These are phyloP conservation scores for Aspergillus awamori DNA, from an alignment of 2,329 filamentous ascomycete species.

Conservation along the genomic window DNA sequence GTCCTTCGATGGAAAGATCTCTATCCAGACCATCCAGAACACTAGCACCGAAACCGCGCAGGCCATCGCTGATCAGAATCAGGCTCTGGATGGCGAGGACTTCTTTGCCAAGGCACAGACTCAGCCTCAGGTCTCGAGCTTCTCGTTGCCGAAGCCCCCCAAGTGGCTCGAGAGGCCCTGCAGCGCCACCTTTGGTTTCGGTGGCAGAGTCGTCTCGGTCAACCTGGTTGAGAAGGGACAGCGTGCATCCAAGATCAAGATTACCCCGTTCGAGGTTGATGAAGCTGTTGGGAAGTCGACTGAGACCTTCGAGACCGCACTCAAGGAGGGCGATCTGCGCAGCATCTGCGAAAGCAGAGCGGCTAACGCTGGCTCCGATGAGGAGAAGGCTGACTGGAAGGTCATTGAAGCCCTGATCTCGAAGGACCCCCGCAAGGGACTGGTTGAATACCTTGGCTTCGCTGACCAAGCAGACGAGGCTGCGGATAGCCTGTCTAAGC, in stretches of 20 bases:
- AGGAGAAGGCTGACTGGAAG: constrained; percentile 95
- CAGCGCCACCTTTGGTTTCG: constrained; percentile 91
- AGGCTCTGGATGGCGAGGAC: constrained; percentile 82
- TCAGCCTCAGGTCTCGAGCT: constrained; percentile 86
- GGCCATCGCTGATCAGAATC: constrained; percentile 63
- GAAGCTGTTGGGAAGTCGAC: constrained; percentile 80
- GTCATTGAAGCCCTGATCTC: constrained; percentile 88
- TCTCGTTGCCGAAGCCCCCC: constrained; percentile 81
- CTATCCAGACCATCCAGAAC: constrained; percentile 90
- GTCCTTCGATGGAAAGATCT: constrained; percentile 95
- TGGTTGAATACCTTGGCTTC: constrained; percentile 91
- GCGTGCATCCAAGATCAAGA: constrained; percentile 73
- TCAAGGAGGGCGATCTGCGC: constrained; percentile 75
- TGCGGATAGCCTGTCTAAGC: constrained; percentile 46
- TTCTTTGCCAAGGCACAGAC: constrained; percentile 95
- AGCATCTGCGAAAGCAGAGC: constrained; percentile 80
- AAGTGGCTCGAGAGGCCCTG: constrained; percentile 86
- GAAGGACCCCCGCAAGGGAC: constrained; percentile 79
- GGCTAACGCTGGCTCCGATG: constrained; percentile 73
- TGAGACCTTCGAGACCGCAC: constrained; percentile 80
- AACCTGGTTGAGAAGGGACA: constrained; percentile 63
- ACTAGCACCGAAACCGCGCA: constrained; percentile 75
- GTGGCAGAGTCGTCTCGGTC: constrained; percentile 85
- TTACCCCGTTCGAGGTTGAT: constrained; percentile 88
- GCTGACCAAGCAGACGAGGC: constrained; percentile 60